Base-by-base conservation (phyloP, 2,329 filamentous ascomycete species). In the Fusarium proliferatum region DNA sequence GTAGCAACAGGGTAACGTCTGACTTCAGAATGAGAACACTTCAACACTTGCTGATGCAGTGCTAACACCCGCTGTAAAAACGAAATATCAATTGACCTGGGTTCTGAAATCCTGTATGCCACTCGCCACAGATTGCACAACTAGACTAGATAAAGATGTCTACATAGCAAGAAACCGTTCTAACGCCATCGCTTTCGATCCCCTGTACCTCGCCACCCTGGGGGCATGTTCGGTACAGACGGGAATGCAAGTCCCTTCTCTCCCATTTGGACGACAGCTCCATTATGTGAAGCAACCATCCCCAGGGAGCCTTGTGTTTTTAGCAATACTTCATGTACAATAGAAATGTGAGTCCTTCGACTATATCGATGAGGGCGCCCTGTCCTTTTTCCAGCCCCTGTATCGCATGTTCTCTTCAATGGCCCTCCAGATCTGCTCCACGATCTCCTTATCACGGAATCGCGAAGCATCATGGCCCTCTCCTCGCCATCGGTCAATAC, bases 401-500 rank as follows among this genome's bases (percentile, higher is more conserved):
- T 88, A 87, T 78, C 92, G 89, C 96, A 99, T 98, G 72, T 93
- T 93, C 74, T 88, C 88, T 86, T 98, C 96, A 72, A 99, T 93
- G 9, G 90, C 87, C 79, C 93, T 93, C 96, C 96, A 99, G 70
- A 99, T 94, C 67, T 91, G 88, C 86, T 98, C 96, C 15, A 98
- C 94, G 23, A 97, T 91, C 85, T 98, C 96, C 57, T 95, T 89
- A 83, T 99, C 96, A 77, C 96, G 88, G 91, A 96, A 98, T 17
- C 88, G 86, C 67, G 88, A 88, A 26, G 84, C 82, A 71, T 90
- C 88, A 9, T 86, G 83, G 19, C 86, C 85, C 49, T 88, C 86
- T 45, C 82, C 82, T 45, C 90, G 91, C 90, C 93, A 97, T 78
- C 96, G 93, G 79, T 98, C 96, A n/a, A 99, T 89, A 55, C 90